These are phyloP conservation scores for Myxozyma mucilagina DNA, from an alignment of 805 yeast genomes.

Conservation along the genomic window DNA sequence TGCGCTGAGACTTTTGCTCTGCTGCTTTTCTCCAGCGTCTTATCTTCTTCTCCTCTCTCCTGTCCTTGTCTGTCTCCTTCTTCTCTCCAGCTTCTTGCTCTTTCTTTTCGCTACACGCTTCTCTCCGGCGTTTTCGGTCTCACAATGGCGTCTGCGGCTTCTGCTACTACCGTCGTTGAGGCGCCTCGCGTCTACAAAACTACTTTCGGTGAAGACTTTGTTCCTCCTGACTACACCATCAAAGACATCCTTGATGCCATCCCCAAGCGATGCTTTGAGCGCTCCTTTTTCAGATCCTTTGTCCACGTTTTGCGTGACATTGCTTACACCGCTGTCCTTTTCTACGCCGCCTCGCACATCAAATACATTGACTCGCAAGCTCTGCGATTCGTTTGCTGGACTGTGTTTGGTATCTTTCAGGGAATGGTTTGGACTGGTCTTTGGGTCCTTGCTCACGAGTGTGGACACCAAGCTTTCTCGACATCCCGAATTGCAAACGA, in stretches of 20 bases:
- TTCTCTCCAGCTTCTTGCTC: background rate
- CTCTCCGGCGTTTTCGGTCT: too few relatives aligned
- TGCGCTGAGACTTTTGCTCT: too few relatives aligned
- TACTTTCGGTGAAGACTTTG: constrained; percentile 59
- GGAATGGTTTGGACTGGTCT: constrained; percentile 74
- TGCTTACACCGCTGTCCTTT: constrained; percentile 39
- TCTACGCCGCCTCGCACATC: constrained; percentile 56
- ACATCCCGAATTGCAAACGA: constrained; percentile 74
- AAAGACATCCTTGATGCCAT: constrained; percentile 72
- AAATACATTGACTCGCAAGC: constrained; percentile 49
- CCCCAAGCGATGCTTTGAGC: constrained; percentile 72
- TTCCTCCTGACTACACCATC: constrained; percentile 73
- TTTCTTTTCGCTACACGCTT: background rate
- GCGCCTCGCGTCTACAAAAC: constrained; percentile 23
- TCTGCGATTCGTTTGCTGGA: constrained; percentile 61
- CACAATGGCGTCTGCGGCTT: constrained; percentile 1
- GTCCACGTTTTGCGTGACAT: constrained; percentile 71
- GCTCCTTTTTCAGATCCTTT: constrained; percentile 56
- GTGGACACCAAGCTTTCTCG: constrained; percentile 86
- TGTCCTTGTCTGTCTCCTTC: background rate
- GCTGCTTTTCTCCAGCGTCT: background rate
- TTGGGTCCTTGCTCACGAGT: constrained; percentile 88
- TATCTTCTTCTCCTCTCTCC: background rate
- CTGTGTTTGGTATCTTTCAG: constrained; percentile 52
- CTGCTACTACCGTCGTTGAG: constrained; percentile 23